phyloP scores from a whole-genome alignment of 2,329 filamentous ascomycete species.

The Xylaria sp. region DNA sequence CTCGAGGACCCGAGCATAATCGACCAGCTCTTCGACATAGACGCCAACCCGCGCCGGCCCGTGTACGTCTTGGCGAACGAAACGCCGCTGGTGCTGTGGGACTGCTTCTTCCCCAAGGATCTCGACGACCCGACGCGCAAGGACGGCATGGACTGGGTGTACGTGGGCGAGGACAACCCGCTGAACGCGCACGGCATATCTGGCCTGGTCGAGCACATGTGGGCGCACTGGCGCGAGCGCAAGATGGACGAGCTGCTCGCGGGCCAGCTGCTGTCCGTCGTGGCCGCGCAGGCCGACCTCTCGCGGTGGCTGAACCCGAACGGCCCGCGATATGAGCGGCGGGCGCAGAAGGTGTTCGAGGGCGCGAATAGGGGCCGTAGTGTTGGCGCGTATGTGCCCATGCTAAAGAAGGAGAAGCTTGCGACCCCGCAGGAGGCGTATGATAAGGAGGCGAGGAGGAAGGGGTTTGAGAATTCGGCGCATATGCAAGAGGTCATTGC shows the following conservation, averaged over 20 bases:
- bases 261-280: slow-evolving; percentile 75
- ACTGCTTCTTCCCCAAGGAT: slow-evolving; percentile 83
- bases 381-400: slow-evolving; percentile 65
- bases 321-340: slow-evolving; percentile 35
- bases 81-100: slow-evolving; percentile 91
- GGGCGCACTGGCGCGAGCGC: slow-evolving; percentile 82
- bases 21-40: slow-evolving; percentile 77
- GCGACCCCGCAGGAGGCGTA: slow-evolving; percentile 66
- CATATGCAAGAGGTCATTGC: slow-evolving; percentile 53
- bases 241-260: slow-evolving; percentile 94
- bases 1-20: slow-evolving; percentile 81
- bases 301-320: slow-evolving; percentile 35
- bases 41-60: slow-evolving; percentile 78
- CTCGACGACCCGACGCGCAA: slow-evolving; percentile 46
- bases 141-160: slow-evolving; percentile 80
- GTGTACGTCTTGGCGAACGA: slow-evolving; percentile 93
- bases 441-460: slow-evolving; percentile 69
- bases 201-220: slow-evolving; percentile 79
- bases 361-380: slow-evolving; percentile 64
- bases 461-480: slow-evolving; percentile 65
- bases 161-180: slow-evolving; percentile 74
- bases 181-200: slow-evolving; percentile 71
- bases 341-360: slow-evolving; percentile 61
- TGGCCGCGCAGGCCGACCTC: slow-evolving; percentile 54
- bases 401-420: slow-evolving; percentile 63